These are phyloP conservation scores for Hygrophorus pudorinus DNA, from an alignment of 768 basidiomycete species.

Conservation along the genomic window DNA sequence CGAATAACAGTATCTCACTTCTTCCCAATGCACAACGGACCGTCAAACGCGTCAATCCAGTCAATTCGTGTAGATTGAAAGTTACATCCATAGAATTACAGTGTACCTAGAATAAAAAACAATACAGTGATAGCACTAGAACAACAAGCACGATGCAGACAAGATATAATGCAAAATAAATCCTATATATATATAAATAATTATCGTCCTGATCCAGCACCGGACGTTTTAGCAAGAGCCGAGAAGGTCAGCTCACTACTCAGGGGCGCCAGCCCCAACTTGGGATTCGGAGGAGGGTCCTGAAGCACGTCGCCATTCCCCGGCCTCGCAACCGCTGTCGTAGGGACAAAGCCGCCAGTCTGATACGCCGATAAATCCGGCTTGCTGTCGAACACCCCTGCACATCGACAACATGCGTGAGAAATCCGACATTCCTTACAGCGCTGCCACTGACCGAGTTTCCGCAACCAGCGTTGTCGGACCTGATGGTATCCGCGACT, in stretches of 20 bases:
- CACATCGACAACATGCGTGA: background rate
- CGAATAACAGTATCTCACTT: too few species aligned
- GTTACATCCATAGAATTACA: too few species aligned
- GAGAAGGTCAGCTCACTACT: conserved; percentile 25
- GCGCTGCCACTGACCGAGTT: conserved; percentile 19
- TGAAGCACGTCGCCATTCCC: background rate
- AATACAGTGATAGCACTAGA: too few species aligned
- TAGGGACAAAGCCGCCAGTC: conserved; percentile 13
- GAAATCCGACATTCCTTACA: background rate
- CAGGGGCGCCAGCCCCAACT: conserved; percentile 26
- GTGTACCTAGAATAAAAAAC: too few species aligned
- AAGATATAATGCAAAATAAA: too few species aligned
- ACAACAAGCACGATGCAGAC: too few species aligned
- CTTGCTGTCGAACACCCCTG: conserved; percentile 27
- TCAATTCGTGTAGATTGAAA: too few species aligned
- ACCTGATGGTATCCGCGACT: conserved; percentile 31
- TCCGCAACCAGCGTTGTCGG: conserved; percentile 32
- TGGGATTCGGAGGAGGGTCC: conserved; percentile 25
- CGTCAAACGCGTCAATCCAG: too few species aligned
- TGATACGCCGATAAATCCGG: conserved; percentile 24
- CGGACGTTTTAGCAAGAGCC: background rate
- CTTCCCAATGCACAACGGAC: too few species aligned
- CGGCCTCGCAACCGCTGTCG: conserved; percentile 2
- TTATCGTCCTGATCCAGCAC: too few species aligned
- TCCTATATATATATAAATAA: too few species aligned